A percentile compares a stretch with the other conserved stretches of the same genome.
These are phyloP conservation scores for Pichia cactophila DNA, from an alignment of 1,139 yeast species.

Conservation along the genomic window DNA sequence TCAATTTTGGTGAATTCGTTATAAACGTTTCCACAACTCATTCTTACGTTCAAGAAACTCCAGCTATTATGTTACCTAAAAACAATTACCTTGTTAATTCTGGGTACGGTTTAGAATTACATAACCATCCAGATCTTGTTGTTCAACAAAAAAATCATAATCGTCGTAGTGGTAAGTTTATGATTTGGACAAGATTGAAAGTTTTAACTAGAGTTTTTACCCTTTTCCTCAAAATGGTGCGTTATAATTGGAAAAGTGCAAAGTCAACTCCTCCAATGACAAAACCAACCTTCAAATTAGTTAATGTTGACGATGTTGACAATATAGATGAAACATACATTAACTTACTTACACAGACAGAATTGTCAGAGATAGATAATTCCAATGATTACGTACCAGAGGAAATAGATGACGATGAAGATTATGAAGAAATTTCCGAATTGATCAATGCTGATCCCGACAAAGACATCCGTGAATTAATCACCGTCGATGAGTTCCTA, in stretches of 20 bases:
- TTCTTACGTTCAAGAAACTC: slow-evolving; percentile 55
- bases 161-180: slow-evolving; percentile 11
- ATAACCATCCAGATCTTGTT: slow-evolving; percentile 20
- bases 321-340: slow-evolving; percentile 13
- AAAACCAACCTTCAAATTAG: not conserved
- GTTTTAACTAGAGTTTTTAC: not conserved
- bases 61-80: slow-evolving; percentile 39
- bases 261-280: not conserved
- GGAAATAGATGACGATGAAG: not conserved
- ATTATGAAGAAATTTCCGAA: not conserved
- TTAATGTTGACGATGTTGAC: slow-evolving; percentile 12
- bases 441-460: too few species aligned
- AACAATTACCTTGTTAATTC: slow-evolving; percentile 53
- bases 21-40: slow-evolving; percentile 60
- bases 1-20: slow-evolving; percentile 55
- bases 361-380: slow-evolving; percentile 40
- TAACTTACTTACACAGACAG: slow-evolving; percentile 15
- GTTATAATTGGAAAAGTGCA: not conserved
- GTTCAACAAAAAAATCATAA: not conserved
- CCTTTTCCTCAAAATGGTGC: not conserved
- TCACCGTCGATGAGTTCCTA: not conserved
- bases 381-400: slow-evolving; percentile 18
- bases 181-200: not conserved
- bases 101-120: slow-evolving; percentile 21
- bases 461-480: not conserved